Evolutionary conservation across 495 filamentous ascomycete species (phyloP).

Genomic region (Xylaria acuta): DNA sequence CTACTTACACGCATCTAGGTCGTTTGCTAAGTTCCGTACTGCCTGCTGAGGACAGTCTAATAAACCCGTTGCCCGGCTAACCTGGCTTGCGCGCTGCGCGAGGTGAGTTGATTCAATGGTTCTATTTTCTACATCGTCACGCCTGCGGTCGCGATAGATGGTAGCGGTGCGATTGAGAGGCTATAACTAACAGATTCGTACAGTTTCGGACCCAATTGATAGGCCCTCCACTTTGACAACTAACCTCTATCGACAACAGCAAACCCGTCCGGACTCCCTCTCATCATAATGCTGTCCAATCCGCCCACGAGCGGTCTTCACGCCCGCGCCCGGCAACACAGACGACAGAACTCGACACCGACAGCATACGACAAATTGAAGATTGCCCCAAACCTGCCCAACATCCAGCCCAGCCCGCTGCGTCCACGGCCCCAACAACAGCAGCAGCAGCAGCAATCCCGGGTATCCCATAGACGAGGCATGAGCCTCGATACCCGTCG

Average conservation of each 20-base stretch:
- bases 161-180: slow-evolving; percentile 27
- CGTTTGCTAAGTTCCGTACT: slow-evolving; percentile 44
- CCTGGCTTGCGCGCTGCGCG: slow-evolving; percentile 78
- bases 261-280: slow-evolving; percentile 63
- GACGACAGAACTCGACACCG: slow-evolving; percentile 89
- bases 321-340: slow-evolving; percentile 74
- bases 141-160: slow-evolving; percentile 22
- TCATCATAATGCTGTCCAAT: slow-evolving; percentile 79
- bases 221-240: slow-evolving; percentile 49
- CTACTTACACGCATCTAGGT: slow-evolving; percentile 40
- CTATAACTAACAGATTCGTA: slow-evolving; percentile 27
- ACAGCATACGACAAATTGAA: slow-evolving; percentile 72
- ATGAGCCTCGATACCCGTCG: slow-evolving; percentile 77
- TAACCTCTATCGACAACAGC: slow-evolving; percentile 53
- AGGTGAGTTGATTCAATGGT: slow-evolving; percentile 54
- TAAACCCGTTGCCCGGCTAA: slow-evolving; percentile 62
- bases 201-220: slow-evolving; percentile 64
- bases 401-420: slow-evolving; percentile 49
- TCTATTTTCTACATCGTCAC: background rate
- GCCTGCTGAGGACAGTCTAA: slow-evolving; percentile 53
- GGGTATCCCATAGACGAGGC: slow-evolving; percentile 72
- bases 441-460: slow-evolving; percentile 45
- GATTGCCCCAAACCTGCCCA: slow-evolving; percentile 64
- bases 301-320: slow-evolving; percentile 65
- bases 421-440: slow-evolving; percentile 36